Percentiles rank a stretch among this genome's conserved stretches.
phyloP scores from a whole-genome alignment of 306 rosid species.

The Cucumis hystrix region DNA sequence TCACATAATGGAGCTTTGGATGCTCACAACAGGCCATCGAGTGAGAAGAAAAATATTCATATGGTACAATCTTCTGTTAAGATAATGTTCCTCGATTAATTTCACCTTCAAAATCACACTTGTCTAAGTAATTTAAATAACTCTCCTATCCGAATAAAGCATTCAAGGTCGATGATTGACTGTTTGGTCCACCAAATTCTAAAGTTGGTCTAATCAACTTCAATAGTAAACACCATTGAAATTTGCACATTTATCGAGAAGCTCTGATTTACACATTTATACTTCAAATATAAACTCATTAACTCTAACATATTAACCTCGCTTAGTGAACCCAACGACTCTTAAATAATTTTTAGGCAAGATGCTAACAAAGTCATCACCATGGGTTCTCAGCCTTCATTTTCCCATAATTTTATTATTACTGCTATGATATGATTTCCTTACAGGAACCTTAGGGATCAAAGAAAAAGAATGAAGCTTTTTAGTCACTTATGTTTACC shows the following conservation, averaged over 20 bases:
- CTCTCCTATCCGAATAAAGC: not conserved
- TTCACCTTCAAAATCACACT: not conserved
- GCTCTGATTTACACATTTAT: too few species aligned
- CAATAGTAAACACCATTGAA: too few species aligned
- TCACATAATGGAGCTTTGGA: not conserved
- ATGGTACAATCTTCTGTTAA: not conserved
- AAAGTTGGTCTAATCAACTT: too few species aligned
- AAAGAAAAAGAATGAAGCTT: not conserved
- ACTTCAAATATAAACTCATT: too few species aligned
- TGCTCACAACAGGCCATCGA: not conserved
- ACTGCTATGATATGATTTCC: not conserved
- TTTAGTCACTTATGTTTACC: not conserved
- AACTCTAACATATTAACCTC: too few species aligned
- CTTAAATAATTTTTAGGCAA: not conserved
- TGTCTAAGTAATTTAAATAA: not conserved
- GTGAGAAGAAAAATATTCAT: not conserved
- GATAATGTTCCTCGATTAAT: not conserved
- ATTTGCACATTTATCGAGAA: too few species aligned
- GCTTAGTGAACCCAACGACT: too few species aligned
- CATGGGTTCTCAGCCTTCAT: not conserved
- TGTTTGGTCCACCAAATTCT: too few species aligned
- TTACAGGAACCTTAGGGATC: not conserved
- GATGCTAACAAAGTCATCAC: not conserved
- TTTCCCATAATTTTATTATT: not conserved
- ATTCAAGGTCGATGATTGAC: not conserved